phyloP scores from a whole-genome alignment of 495 filamentous ascomycete species.

The Elaphomyces granulatus region DNA sequence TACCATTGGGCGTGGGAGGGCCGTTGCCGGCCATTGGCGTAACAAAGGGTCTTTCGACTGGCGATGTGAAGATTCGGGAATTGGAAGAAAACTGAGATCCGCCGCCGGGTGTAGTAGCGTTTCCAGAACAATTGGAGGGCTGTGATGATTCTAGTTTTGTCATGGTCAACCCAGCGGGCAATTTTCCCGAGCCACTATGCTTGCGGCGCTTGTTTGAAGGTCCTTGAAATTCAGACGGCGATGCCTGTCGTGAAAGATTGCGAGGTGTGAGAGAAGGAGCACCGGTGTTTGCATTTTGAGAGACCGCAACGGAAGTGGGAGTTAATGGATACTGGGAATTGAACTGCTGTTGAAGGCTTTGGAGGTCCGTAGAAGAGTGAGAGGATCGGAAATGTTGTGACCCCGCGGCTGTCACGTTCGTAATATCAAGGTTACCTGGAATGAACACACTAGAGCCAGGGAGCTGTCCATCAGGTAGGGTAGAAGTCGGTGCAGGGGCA shows the following conservation, averaged over 20 bases:
- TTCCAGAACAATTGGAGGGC: constrained; percentile 13
- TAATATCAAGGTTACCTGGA: constrained; percentile 20
- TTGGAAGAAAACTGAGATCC: constrained; percentile 25
- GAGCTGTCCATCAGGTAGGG: constrained; percentile 28
- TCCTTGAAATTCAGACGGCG: constrained; percentile 45
- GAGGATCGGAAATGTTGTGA: constrained; percentile 17
- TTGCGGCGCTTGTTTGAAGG: constrained; percentile 61
- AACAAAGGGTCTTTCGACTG: constrained; percentile 33
- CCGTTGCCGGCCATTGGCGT: constrained; percentile 36
- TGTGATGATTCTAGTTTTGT: constrained; percentile 52
- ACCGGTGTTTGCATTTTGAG: constrained; percentile 23
- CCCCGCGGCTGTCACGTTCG: constrained; percentile 12
- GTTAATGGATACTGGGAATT: constrained; percentile 30
- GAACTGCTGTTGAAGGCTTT: constrained; percentile 36
- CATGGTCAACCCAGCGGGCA: constrained; percentile 66
- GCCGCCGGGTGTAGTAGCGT: constrained; percentile 14
- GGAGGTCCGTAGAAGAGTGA: constrained; percentile 38
- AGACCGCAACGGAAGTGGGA: constrained; percentile 22
- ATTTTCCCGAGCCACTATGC: constrained; percentile 46
- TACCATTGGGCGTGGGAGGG: constrained; percentile 49
- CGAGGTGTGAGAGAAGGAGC: constrained; percentile 43
- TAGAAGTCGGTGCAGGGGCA: constrained; percentile 20
- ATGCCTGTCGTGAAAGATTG: constrained; percentile 56
- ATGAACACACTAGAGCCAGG: constrained; percentile 33
- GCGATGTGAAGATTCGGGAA: constrained; percentile 29